Evolutionary conservation across 257 asterid genomes (phyloP), one percentile per base, ranked within the genome.

Genomic region (Galeopsis tetrahit): DNA sequence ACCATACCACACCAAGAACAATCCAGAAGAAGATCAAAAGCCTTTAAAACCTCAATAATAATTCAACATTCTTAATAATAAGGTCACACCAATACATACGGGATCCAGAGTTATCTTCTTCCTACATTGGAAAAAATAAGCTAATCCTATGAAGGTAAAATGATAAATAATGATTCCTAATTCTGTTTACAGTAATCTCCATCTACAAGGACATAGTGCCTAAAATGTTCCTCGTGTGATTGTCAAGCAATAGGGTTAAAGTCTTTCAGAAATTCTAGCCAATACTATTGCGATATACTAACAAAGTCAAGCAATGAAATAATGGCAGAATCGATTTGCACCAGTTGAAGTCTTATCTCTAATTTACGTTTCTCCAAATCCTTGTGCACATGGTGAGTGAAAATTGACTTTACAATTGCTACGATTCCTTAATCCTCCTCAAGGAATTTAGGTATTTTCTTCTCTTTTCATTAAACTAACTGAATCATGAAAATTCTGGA

Each of bases 281-380:
- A 48, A 48, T 21, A 48, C 55, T 46, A 4, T 17, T 15, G 31
- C 5, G 58, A 17, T 55, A 69, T 38, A 40, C n/a, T 58, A 58
- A 42, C 34, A 58, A 59, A 52, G 31, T 71, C 63, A 48, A 34
- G 9, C 49, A 46, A 71, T 35, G 2, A 6, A 28, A 36, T 21
- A 62, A 61, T 28, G 38, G 32, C 39, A 35, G 56, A 49, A 63
- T 48, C 53, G 34, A 10, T 11, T 15, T n/a, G 69, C 53, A 61
- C 1, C 17, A 33, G 28, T 42, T 11, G 32, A 13, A 13, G 7
- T 35, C 28, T 60, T 32, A 49, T 28, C 31, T 48, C 69, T 7
- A 35, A 57, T 33, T 57, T 34, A 58, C 38, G 13, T 57, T 21
- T 32, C 15, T 11, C 17, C 7, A 6, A 40, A 49, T 49, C 56